Conservation (phyloP, 768 basidiomycete species). For the Crepidotus variabilis region DNA sequence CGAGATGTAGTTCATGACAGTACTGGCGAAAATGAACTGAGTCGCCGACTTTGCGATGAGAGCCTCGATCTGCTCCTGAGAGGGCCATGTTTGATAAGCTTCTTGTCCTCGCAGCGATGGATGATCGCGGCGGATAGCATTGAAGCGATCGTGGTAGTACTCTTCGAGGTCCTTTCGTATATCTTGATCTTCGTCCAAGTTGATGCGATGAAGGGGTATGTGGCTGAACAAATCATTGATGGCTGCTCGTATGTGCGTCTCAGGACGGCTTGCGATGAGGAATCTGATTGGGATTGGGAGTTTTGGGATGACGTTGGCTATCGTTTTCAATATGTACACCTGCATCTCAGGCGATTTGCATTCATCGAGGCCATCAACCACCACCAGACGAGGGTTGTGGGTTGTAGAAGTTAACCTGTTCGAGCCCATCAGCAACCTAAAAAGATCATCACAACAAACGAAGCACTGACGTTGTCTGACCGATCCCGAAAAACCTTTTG, state of each 20-base stretch:
- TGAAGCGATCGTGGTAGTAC: neutral
- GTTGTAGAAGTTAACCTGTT: neutral
- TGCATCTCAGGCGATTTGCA: conserved; percentile 8
- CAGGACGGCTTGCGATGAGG: conserved; percentile 15
- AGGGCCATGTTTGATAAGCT: conserved; percentile 3
- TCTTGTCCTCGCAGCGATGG: neutral
- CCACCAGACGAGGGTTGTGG: neutral
- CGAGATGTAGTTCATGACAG: conserved; percentile 11
- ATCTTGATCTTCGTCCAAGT: conserved; percentile 4
- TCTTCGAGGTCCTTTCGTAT: neutral
- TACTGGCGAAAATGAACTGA: conserved; percentile 12
- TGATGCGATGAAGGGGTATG: neutral
- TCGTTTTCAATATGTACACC: conserved; percentile 2
- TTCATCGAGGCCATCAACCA: conserved; percentile 17
- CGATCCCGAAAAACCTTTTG: no score
- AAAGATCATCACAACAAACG: no score
- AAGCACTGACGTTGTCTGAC: no score
- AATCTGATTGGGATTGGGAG: conserved; percentile 7
- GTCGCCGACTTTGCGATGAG: conserved; percentile 8
- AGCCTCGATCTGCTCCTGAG: neutral
- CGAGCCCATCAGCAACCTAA: no score
- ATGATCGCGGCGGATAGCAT: neutral
- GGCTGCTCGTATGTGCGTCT: conserved; percentile 10
- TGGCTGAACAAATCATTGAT: conserved; percentile 1
- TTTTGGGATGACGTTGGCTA: neutral